Conservation (phyloP, 768 basidiomycete genomes). For the Trametes villosa region DNA sequence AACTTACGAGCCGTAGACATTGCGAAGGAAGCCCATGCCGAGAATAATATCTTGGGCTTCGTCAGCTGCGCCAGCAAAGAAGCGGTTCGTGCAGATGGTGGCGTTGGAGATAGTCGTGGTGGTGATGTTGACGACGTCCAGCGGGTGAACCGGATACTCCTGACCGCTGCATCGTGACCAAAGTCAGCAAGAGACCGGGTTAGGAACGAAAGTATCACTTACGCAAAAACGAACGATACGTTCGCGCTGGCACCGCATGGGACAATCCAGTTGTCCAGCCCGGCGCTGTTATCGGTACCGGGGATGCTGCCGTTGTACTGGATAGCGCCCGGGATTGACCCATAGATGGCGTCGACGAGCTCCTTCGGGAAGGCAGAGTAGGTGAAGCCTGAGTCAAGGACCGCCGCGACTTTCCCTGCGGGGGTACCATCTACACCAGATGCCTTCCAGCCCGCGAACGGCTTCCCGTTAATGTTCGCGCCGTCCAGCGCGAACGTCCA, state of each 20-base stretch:
- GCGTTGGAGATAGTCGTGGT: slow-evolving; percentile 14
- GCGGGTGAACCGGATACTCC: slow-evolving; percentile 37
- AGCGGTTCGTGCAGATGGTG: slow-evolving; percentile 35
- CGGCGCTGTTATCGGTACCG: neutral
- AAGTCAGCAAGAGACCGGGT: neutral
- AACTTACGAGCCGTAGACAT: slow-evolving; percentile 37
- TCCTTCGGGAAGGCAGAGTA: slow-evolving; percentile 28
- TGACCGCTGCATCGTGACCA: slow-evolving; percentile 42
- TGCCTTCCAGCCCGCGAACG: slow-evolving; percentile 47
- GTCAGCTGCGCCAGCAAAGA: no score
- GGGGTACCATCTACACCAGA: slow-evolving; percentile 22
- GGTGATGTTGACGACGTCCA: slow-evolving; percentile 32
- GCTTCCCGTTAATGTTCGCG: slow-evolving; percentile 56
- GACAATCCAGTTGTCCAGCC: slow-evolving; percentile 32
- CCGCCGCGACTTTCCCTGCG: slow-evolving; percentile 29
- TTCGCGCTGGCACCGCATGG: slow-evolving; percentile 35
- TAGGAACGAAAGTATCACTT: neutral
- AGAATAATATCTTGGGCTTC: slow-evolving; percentile 39
- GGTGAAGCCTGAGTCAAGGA: slow-evolving; percentile 36
- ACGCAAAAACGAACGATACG: slow-evolving; percentile 36
- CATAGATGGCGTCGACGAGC: slow-evolving; percentile 34
- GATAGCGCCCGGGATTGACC: slow-evolving; percentile 32
- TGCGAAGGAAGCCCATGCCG: slow-evolving; percentile 39
- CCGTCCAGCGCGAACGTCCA: slow-evolving; percentile 38
- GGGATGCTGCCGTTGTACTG: slow-evolving; percentile 27